A percentile compares a stretch with the other conserved stretches of the same genome.
Evolutionary conservation across 257 asterid genomes (phyloP).

Genomic region (Gentiana straminea): DNA sequence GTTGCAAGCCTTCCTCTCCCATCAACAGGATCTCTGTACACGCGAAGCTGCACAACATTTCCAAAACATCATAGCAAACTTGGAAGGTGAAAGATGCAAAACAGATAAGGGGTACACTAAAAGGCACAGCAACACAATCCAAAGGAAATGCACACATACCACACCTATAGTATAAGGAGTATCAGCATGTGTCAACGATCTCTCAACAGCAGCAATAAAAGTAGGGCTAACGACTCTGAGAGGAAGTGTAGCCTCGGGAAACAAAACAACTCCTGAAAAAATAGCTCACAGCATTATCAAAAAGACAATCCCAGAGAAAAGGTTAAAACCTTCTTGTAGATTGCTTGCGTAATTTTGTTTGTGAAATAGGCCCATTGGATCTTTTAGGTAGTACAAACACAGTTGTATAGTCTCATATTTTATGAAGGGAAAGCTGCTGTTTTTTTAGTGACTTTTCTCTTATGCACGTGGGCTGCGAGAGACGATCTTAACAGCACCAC

Average conservation of each 20-base stretch:
- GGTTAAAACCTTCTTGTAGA: too few species aligned
- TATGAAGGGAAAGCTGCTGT: too few species aligned
- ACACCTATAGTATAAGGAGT: constrained; percentile 80
- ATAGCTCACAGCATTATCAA: background rate
- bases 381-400: too few species aligned
- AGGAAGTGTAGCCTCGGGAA: constrained; percentile 96
- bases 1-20: constrained; percentile 49
- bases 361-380: too few species aligned
- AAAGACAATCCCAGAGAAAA: background rate
- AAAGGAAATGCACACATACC: constrained; percentile 44
- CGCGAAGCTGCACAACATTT: constrained; percentile 51
- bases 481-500: too few species aligned
- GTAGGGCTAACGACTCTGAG: constrained; percentile 67
- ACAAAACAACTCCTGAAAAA: constrained; percentile 76
- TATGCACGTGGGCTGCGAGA: too few species aligned
- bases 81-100: constrained; percentile 11
- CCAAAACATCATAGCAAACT: constrained; percentile 10
- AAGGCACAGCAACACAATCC: constrained; percentile 4
- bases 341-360: too few species aligned
- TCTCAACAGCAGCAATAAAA: constrained; percentile 77
- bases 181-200: constrained; percentile 68
- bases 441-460: too few species aligned
- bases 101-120: constrained; percentile 7
- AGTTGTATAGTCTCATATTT: too few species aligned
- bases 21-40: constrained; percentile 41